phyloP scores from a whole-genome alignment of 2,329 filamentous ascomycete genomes.

The Teratosphaeria viscida region DNA sequence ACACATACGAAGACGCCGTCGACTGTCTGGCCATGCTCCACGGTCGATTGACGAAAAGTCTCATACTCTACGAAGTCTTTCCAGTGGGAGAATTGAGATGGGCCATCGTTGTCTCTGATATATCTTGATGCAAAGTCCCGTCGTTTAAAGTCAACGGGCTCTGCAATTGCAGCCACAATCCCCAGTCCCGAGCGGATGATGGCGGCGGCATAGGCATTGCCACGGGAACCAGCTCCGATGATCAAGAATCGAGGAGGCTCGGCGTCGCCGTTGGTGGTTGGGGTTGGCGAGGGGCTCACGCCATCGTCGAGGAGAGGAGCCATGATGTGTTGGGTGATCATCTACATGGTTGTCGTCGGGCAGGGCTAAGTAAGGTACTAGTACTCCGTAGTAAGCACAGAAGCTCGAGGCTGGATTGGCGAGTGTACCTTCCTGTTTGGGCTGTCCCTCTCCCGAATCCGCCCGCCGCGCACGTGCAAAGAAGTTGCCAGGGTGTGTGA shows the following conservation, averaged over 20 bases:
- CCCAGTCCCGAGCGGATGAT: slow-evolving; percentile 56
- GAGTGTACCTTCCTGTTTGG: not conserved
- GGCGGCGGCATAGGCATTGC: slow-evolving; percentile 61
- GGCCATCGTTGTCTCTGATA: slow-evolving; percentile 58
- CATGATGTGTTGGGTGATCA: not conserved
- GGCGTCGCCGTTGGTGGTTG: not conserved
- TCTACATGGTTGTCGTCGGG: not conserved
- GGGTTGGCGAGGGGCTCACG: not conserved
- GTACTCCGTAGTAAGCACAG: not conserved
- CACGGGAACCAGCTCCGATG: slow-evolving; percentile 73
- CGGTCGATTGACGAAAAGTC: slow-evolving; percentile 33
- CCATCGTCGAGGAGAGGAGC: not conserved
- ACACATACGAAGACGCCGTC: slow-evolving; percentile 61
- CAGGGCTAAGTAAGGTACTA: not conserved
- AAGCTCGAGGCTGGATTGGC: not conserved
- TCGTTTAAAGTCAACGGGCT: slow-evolving; percentile 70
- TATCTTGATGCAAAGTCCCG: slow-evolving; percentile 57
- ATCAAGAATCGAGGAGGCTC: slow-evolving; percentile 53
- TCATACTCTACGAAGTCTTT: slow-evolving; percentile 67
- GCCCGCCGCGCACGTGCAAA: not conserved
- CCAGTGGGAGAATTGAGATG: slow-evolving; percentile 62
- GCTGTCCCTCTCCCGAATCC: not conserved
- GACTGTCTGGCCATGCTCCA: slow-evolving; percentile 42
- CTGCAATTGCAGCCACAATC: slow-evolving; percentile 65
- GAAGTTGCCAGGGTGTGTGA: not conserved